Evolutionary conservation across 495 filamentous ascomycete species (phyloP).

Genomic region (Jackrogersella minutella): DNA sequence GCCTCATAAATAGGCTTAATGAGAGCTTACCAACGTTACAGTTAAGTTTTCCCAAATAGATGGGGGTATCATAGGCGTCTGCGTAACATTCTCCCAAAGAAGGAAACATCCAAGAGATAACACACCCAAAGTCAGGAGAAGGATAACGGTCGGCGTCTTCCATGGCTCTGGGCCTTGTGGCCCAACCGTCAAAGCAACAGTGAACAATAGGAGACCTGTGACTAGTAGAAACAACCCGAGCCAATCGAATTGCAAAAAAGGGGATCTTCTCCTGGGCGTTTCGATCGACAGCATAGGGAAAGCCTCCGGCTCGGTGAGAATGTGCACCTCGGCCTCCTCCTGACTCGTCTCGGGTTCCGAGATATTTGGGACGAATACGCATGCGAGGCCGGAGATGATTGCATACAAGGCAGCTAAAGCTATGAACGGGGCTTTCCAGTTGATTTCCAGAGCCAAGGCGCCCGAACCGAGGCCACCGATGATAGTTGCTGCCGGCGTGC

Average conservation of each 20-base stretch:
- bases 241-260: conserved; percentile 46
- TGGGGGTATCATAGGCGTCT: conserved; percentile 46
- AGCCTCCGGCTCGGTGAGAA: conserved; percentile 58
- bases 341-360: conserved; percentile 22
- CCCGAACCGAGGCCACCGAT: conserved; percentile 68
- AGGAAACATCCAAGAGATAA: conserved; percentile 60
- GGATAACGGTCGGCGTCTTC: conserved; percentile 65
- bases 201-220: conserved; percentile 46
- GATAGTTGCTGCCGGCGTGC: conserved; percentile 69
- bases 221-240: conserved; percentile 42
- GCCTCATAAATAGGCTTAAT: neutral
- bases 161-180: conserved; percentile 58
- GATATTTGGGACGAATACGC: conserved; percentile 39
- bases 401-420: conserved; percentile 61
- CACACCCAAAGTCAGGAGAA: conserved; percentile 62
- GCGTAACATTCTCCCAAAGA: conserved; percentile 59
- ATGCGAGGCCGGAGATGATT: conserved; percentile 32
- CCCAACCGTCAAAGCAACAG: conserved; percentile 46
- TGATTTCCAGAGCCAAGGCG: conserved; percentile 60
- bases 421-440: conserved; percentile 68
- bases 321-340: conserved; percentile 45
- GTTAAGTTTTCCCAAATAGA: conserved; percentile 47
- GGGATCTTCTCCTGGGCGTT: conserved; percentile 53
- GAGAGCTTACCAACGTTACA: conserved; percentile 41
- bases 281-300: conserved; percentile 64